These are phyloP conservation scores for Citrus reticulata DNA, from an alignment of 345 rosid genomes.

Conservation along the genomic window DNA sequence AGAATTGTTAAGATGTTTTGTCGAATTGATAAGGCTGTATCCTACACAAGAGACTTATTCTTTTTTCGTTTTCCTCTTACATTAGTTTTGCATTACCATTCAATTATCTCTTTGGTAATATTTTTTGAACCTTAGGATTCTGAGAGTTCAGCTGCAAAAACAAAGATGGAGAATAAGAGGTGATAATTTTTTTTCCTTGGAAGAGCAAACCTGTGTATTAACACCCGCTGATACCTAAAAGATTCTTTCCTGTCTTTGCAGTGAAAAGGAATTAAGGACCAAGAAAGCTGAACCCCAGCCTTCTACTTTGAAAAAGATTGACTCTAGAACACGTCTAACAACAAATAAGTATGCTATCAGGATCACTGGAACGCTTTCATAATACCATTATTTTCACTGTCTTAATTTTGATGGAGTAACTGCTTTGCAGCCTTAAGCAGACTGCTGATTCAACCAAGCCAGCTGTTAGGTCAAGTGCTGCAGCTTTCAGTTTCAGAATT, in stretches of 20 bases:
- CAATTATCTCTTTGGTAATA: conserved; percentile 3
- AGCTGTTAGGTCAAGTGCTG: conserved; percentile 33
- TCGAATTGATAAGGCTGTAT: neutral
- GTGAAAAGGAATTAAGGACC: conserved; percentile 39
- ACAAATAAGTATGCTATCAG: conserved; percentile 41
- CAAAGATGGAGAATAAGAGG: conserved; percentile 44
- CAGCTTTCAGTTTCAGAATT: conserved; percentile 56
- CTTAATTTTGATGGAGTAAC: conserved; percentile 9
- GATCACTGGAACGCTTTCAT: neutral
- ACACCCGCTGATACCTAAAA: neutral
- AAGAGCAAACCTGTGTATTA: conserved; percentile 4
- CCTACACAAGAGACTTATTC: neutral
- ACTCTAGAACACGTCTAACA: conserved; percentile 32
- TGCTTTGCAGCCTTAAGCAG: conserved; percentile 42
- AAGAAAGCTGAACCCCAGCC: conserved; percentile 47
- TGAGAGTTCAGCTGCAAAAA: conserved; percentile 32
- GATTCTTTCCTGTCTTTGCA: conserved; percentile 25
- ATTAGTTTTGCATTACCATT: neutral
- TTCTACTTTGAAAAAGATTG: conserved; percentile 32
- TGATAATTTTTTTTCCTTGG: conserved; percentile 20
- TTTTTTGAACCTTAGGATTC: conserved; percentile 27
- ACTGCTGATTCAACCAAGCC: conserved; percentile 35
- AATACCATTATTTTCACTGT: neutral
- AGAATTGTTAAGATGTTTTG: neutral
- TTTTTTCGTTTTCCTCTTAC: neutral